Percentiles rank a stretch among this genome's conserved stretches.
These are phyloP conservation scores for Syncephalastrum contaminatum DNA, from an alignment of 371 early-diverging fungal genomes.

Conservation along the genomic window DNA sequence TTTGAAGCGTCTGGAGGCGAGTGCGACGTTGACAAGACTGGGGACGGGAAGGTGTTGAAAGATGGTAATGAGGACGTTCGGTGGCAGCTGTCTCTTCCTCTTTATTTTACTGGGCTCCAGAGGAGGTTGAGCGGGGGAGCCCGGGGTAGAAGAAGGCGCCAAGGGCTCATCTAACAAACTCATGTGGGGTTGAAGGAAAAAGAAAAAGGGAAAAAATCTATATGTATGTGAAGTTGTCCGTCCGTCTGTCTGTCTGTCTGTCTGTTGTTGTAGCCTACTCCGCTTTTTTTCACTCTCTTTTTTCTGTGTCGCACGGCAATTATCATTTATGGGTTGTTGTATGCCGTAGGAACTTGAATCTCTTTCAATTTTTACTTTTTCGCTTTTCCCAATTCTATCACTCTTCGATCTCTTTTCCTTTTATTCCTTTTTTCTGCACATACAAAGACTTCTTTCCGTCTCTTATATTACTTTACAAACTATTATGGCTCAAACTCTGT, in stretches of 20 bases:
- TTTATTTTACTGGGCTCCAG: constrained; percentile 1
- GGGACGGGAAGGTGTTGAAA: constrained; percentile 51
- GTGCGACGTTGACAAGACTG: constrained; percentile 47
- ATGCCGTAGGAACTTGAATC: too few species aligned
- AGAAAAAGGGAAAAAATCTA: neutral
- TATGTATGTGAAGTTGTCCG: neutral
- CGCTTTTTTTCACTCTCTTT: neutral
- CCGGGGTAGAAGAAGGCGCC: too few species aligned
- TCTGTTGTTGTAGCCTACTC: neutral
- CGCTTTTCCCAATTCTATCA: too few species aligned
- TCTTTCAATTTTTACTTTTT: neutral
- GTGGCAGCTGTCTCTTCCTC: constrained; percentile 33
- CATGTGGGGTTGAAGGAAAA: constrained; percentile 2
- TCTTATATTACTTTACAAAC: neutral
- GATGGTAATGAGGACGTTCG: constrained; percentile 49
- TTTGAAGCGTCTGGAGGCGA: constrained; percentile 61
- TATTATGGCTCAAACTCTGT: constrained; percentile 15
- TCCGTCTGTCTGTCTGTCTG: neutral
- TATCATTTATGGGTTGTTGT: too few species aligned
- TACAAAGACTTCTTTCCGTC: neutral
- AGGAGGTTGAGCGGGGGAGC: too few species aligned
- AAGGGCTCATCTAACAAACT: constrained; percentile 7
- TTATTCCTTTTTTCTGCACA: constrained; percentile 5
- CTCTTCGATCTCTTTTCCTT: neutral
- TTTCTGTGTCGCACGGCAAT: neutral